Percentiles rank a stretch among this genome's conserved stretches.
Conservation (phyloP, 257 asterid species). For the Cynanchum wilfordii region DNA sequence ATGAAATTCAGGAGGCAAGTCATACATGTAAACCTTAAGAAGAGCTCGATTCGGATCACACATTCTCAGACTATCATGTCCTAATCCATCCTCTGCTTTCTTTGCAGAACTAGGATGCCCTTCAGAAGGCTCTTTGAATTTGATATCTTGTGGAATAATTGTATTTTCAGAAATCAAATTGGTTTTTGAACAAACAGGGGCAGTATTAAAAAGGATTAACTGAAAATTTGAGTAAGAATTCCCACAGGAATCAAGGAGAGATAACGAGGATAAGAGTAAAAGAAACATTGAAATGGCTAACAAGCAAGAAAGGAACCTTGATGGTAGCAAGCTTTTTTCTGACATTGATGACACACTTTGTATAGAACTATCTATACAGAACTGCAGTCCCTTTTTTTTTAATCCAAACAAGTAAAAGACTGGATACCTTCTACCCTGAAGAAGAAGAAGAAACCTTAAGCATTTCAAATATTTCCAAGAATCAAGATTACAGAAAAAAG, state of each 20-base stretch:
- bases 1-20: constrained; percentile 68
- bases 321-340: constrained; percentile 52
- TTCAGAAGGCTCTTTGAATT: constrained; percentile 14
- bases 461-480: not conserved
- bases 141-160: constrained; percentile 7
- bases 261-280: constrained; percentile 42
- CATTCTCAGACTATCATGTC: constrained; percentile 1
- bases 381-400: not conserved
- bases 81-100: constrained; percentile 17
- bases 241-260: constrained; percentile 42
- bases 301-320: constrained; percentile 53
- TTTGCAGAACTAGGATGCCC: constrained; percentile 4
- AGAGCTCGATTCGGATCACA: constrained; percentile 45
- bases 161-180: constrained; percentile 12
- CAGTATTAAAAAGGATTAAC: constrained; percentile 26
- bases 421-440: not conserved
- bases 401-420: not conserved
- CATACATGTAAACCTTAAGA: constrained; percentile 69
- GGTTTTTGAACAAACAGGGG: constrained; percentile 28
- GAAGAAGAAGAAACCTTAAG: not conserved
- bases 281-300: constrained; percentile 50
- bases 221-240: constrained; percentile 36
- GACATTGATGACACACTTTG: constrained; percentile 34
- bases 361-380: not conserved
- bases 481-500: not conserved